A percentile compares a stretch with the other conserved stretches of the same genome.
These are phyloP conservation scores for Polymyxa betae DNA, from an alignment of 208 protist genomes.

Conservation along the genomic window DNA sequence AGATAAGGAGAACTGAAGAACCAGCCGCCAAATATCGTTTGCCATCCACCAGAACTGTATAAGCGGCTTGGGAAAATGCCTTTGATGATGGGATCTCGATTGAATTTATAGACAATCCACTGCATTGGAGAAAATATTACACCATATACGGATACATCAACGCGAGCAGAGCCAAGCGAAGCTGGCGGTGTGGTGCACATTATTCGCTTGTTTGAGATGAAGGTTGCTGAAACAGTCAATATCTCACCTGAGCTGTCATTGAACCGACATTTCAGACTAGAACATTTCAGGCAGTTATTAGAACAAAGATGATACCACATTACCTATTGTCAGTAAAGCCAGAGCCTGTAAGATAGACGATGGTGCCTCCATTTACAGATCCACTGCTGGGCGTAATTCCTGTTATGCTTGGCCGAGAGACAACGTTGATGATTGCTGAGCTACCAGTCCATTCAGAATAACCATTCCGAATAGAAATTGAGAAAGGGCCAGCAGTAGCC, in stretches of 20 bases:
- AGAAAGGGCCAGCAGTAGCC: neutral
- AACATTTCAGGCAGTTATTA: neutral
- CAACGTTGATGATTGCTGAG: neutral
- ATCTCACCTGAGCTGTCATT: neutral
- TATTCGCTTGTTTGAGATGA: neutral
- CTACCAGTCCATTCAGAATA: neutral
- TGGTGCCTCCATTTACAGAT: neutral
- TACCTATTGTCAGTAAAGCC: slow-evolving; percentile 30
- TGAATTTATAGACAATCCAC: neutral
- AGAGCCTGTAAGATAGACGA: neutral
- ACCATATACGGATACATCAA: neutral
- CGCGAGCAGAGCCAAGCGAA: neutral
- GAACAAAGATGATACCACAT: neutral
- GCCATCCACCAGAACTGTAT: neutral
- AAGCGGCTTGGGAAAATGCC: neutral
- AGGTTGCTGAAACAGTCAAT: neutral
- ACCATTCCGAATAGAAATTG: neutral
- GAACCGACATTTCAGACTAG: neutral
- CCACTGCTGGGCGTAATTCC: neutral
- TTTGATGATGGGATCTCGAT: neutral
- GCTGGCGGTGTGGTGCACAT: neutral
- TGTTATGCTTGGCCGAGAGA: neutral
- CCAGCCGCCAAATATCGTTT: neutral
- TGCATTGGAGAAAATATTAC: neutral
- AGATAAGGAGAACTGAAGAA: neutral